These are phyloP conservation scores for Populus tremula DNA, from an alignment of 345 rosid species.

Conservation along the genomic window DNA sequence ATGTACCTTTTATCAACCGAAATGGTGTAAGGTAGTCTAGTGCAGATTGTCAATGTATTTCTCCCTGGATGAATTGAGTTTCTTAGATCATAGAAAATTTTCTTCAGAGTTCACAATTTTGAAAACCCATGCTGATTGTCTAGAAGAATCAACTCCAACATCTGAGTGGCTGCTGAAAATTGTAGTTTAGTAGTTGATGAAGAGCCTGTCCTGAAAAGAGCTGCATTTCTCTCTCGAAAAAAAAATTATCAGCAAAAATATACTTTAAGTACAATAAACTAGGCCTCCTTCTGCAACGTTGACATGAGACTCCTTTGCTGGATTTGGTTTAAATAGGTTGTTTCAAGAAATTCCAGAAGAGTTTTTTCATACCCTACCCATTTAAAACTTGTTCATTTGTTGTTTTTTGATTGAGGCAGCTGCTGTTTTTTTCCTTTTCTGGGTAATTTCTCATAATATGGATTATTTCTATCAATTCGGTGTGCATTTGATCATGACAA, in stretches of 20 bases:
- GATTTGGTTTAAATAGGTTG: background rate
- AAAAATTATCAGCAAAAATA: background rate
- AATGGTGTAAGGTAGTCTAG: too few relatives aligned
- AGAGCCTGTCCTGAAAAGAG: background rate
- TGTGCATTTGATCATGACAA: background rate
- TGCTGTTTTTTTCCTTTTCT: background rate
- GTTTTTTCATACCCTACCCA: background rate
- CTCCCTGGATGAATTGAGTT: too few relatives aligned
- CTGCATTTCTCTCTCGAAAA: background rate
- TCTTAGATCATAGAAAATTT: too few relatives aligned
- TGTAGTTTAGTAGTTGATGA: background rate
- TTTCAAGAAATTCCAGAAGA: background rate
- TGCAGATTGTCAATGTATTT: too few relatives aligned
- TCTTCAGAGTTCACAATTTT: too few relatives aligned
- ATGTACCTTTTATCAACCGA: too few relatives aligned
- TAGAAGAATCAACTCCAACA: too few relatives aligned
- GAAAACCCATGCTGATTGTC: too few relatives aligned
- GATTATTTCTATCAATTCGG: background rate
- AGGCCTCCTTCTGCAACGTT: background rate
- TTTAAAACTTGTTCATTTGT: background rate
- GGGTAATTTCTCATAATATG: background rate
- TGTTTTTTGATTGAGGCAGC: background rate
- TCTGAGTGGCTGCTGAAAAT: background rate
- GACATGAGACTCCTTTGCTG: background rate
- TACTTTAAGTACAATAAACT: background rate